Percentiles rank a stretch among this genome's conserved stretches.
These are phyloP conservation scores for Musa acuminata DNA, from an alignment of 176 grass and related monocot species.

Conservation along the genomic window DNA sequence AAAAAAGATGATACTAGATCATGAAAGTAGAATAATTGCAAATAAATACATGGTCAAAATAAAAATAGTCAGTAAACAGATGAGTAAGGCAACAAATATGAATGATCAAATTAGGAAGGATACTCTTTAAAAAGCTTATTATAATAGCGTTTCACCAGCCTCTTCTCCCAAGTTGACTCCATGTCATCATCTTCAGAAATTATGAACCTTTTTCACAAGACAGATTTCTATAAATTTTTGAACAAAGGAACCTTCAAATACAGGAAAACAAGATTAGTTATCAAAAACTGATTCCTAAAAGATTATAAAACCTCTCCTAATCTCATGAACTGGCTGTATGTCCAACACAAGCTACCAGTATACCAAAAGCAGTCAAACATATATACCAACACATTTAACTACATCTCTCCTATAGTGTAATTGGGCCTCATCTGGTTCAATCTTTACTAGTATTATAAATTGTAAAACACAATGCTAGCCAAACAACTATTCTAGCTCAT, in stretches of 20 bases:
- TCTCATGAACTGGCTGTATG: neutral
- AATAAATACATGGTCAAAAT: neutral
- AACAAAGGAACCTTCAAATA: neutral
- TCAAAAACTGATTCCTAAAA: neutral
- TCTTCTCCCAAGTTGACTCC: conserved; percentile 89
- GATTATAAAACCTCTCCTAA: neutral
- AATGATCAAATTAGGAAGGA: conserved; percentile 36
- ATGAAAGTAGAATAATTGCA: neutral
- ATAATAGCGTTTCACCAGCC: conserved; percentile 83
- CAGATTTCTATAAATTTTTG: neutral
- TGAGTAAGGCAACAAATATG: neutral
- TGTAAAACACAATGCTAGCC: too few relatives aligned
- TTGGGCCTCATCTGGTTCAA: neutral
- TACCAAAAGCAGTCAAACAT: neutral
- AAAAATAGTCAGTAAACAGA: neutral
- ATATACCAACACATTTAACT: neutral
- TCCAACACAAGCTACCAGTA: neutral
- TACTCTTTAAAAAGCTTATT: conserved; percentile 98
- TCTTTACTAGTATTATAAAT: too few relatives aligned
- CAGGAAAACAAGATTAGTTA: neutral
- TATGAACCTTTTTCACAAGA: conserved; percentile 55
- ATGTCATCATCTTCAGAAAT: conserved; percentile 84
- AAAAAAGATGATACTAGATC: neutral
- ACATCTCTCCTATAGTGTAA: neutral
- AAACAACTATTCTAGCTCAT: too few relatives aligned